Evolutionary conservation across 768 basidiomycete genomes (phyloP), one percentile per base, ranked within the genome.

Genomic region (Lentinula aciculospora): DNA sequence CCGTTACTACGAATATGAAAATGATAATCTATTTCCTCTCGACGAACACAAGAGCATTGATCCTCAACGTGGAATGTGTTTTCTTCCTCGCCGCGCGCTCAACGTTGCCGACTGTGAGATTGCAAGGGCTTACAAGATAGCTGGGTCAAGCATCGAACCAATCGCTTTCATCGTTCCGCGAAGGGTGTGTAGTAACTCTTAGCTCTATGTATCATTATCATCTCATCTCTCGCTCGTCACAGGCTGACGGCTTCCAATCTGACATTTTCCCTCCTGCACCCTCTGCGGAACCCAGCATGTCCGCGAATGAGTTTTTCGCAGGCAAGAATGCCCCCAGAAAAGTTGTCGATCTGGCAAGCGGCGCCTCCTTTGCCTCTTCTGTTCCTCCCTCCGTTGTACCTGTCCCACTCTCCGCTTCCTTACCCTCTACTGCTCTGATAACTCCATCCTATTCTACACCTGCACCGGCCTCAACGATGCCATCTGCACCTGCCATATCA

Each of bases 11-110:
- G 97, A 99, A 69, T 94, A 88, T 71, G 95, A 97, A 65, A 82
- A 81, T 31, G 95, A 98, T 72, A 78, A 84, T 47, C 78, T 98
- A 19, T 79, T 84, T 73, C 70, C 82, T 17, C 78, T 94, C 4
- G 76, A 85, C 19, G 97, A 98, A 68, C 83, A 95, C 79, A 90
- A 94, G 70, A 90, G 88, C 3, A 78, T 85, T 19, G 92, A 95
- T 53, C 95, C 96, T 28, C 96, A 98, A 71, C 91, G 95, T 53
- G 97, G 97, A 12, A 91, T 98, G 85, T 92, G 90, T 69, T 94
- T 98, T 86, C 81, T 97, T 42, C 97, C 97, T 12, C 84, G 95
- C 34, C 89, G 94, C 48, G 87, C 91, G 0, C 82, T 98, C 65
- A 93, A 82, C 68, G 88, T 97, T 23, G 74, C 81, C 36, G 93